phyloP scores from a whole-genome alignment of 176 grass and related monocot genomes.

The Calamus simplicifolius region DNA sequence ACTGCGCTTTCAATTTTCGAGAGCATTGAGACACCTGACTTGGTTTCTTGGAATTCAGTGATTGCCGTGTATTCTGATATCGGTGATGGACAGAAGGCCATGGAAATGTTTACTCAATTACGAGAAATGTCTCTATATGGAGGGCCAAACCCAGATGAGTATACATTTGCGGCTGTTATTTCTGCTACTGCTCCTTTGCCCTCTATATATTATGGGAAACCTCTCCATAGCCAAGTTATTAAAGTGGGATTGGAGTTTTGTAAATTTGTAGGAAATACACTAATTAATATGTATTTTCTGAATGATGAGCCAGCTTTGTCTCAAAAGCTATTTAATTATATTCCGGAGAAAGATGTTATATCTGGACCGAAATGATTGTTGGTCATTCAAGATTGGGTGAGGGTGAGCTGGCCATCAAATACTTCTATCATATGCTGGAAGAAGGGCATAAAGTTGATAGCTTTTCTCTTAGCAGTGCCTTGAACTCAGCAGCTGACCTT shows the following conservation, averaged over 20 bases:
- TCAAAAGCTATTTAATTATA: constrained; percentile 44
- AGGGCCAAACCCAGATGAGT: constrained; percentile 48
- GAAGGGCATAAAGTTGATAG: constrained; percentile 66
- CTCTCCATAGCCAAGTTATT: constrained; percentile 55
- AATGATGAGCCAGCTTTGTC: constrained; percentile 44
- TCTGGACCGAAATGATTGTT: constrained; percentile 97
- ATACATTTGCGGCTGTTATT: constrained; percentile 63
- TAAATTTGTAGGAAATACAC: constrained; percentile 61
- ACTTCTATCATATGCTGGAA: constrained; percentile 55
- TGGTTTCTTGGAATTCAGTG: constrained; percentile 86
- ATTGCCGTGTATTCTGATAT: constrained; percentile 56
- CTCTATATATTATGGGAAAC: constrained; percentile 46
- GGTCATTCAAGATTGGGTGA: constrained; percentile 56
- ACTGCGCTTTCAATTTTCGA: constrained; percentile 41
- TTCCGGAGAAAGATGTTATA: constrained; percentile 58
- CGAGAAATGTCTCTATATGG: constrained; percentile 11
- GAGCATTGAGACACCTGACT: constrained; percentile 42
- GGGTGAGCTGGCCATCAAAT: constrained; percentile 62
- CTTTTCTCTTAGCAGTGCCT: constrained; percentile 85
- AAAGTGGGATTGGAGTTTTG: constrained; percentile 48
- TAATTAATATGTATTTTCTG: constrained; percentile 92
- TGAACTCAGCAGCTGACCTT: constrained; percentile 52
- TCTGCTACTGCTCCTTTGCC: constrained; percentile 52
- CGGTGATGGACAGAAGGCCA: constrained; percentile 41
- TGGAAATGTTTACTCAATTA: constrained; percentile 46